Conservation (phyloP, 2,329 filamentous ascomycete species). For the Diaporthe ilicicola region DNA sequence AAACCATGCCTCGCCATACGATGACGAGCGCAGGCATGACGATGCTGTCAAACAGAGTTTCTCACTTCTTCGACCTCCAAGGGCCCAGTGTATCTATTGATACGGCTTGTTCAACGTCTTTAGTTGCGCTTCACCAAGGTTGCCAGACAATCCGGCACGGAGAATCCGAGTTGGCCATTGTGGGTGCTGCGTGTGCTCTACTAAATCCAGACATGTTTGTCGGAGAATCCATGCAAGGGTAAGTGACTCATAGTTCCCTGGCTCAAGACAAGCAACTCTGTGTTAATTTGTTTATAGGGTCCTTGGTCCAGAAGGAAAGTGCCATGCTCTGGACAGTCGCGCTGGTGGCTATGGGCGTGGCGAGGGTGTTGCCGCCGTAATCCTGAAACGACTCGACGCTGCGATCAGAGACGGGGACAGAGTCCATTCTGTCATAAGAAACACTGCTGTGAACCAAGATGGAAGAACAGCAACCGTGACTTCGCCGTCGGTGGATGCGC, state of each 20-base stretch:
- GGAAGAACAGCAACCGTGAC: constrained; percentile 52
- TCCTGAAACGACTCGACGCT: constrained; percentile 56
- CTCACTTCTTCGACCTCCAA: constrained; percentile 50
- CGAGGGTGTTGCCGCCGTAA: constrained; percentile 56
- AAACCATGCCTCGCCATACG: constrained; percentile 39
- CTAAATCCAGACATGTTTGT: constrained; percentile 35
- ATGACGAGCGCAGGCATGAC: constrained; percentile 47
- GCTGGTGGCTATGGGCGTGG: constrained; percentile 60
- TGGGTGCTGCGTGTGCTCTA: constrained; percentile 37
- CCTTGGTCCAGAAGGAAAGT: constrained; percentile 21
- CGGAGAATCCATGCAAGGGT: not conserved
- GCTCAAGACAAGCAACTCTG: not conserved
- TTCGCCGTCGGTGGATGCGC: constrained; percentile 44
- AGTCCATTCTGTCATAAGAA: constrained; percentile 50
- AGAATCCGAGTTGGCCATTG: constrained; percentile 31
- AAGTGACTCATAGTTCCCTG: not conserved
- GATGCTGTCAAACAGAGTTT: constrained; percentile 50
- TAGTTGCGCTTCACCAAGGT: constrained; percentile 41
- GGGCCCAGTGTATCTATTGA: constrained; percentile 54
- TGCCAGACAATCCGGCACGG: not conserved
- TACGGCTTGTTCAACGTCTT: constrained; percentile 54
- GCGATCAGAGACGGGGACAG: constrained; percentile 55
- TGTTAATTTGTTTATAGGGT: too few species aligned
- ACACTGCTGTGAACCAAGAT: constrained; percentile 51
- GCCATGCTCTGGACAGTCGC: not conserved